Base-by-base conservation (phyloP, 163 green algal genomes). In the Scenedesmus sp. region DNA sequence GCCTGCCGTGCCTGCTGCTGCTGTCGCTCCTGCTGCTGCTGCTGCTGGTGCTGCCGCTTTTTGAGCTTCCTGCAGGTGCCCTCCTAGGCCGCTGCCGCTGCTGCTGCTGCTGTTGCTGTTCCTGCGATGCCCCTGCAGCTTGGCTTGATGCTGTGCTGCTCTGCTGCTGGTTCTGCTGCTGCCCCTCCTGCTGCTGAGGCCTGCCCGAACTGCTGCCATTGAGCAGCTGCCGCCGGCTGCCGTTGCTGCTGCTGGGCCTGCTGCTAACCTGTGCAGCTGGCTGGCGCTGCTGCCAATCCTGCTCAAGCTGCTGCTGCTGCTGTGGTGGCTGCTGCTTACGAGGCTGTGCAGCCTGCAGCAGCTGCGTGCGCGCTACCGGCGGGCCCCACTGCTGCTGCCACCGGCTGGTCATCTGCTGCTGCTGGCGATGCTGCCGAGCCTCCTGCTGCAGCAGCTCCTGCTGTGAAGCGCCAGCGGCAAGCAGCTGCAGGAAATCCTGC, bases 381-480 rank as follows among this genome's bases (percentile, higher is more conserved):
- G 51, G 73, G 12, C 81, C 61, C 65, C 81, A 82, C 46, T 53
- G 68, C 79, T 79, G 80, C 53, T 70, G 81, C 79, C 51, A 53
- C 2, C 53, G 26, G 40, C 65, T 49, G 20, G 81, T 40, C 9
- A 78, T 33, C 15, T 92, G 68, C 70, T 83, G 79, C 88, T 68
- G 79, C 40, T 43, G 56, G 46, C 22, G 56, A 1, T 91, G 40
- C 30, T 91, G 86, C 20, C 37, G 86, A 10, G 24, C 35, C 51
- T 84, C 33, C 43, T 91, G 43, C 76, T 91, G 68, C n/a, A 40
- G n/a, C 37, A 89, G 40, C 40, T 83, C 30, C 43, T 72, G 68
- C 85, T 89, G 65, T 12, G 85, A 83, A n/a, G 85, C 65, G 26
- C 86, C 86, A 18, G 73, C 65, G 37, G 79, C 56, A 15, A 91